Base-by-base conservation (phyloP, 2,329 filamentous ascomycete genomes). In the Cadophora malorum region DNA sequence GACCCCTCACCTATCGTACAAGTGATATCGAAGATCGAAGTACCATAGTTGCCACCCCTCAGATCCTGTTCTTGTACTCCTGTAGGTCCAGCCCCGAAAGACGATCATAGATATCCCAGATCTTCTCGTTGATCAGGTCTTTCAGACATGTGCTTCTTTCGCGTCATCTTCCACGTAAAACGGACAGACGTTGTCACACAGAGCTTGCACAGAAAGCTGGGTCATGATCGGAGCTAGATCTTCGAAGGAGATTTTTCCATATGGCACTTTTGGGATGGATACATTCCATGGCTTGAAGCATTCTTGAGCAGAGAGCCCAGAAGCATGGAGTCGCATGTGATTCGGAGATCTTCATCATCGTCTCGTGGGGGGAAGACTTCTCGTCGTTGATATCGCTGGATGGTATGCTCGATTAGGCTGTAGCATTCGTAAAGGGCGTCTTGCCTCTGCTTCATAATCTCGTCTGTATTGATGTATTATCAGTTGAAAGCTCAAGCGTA, bases 271-370 rank as follows among this genome's bases (percentile, higher is more conserved):
- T 5, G 53, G 53, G 23, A 6, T n/a, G 53, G 53, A n/a, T 58
- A 58, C 8, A 58, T 10, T 35, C 53, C 28, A 4, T 19, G 5
- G 1, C 3, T n/a, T 0, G 28, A 58, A 28, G 53, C 28, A 25
- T 25, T 58, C 28, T 58, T 58, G 28, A 58, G 33, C 8, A 35
- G 33, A n/a, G 53, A 33, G 1, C 58, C 58, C 12, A 63, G 49
- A 25, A 63, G 50, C 61, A 63, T 55, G 3, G 49, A 52, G 12
- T 52, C 49, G 21, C 49, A 52, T 52, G 49, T 4, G 3, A 10
- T 52, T 23, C 49, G 25, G 9, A 52, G 21, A 4, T 52, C 5
- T 21, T 52, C 12, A 8, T 21, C 21, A 25, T 52, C 12, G 8
- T 1, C 1, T 2, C 49, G 49, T 23, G 49, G 21, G 25, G 7